Percentiles rank a stretch among this genome's conserved stretches.
phyloP scores from a whole-genome alignment of 176 grass and related monocot genomes.

The Oryza australiensis region DNA sequence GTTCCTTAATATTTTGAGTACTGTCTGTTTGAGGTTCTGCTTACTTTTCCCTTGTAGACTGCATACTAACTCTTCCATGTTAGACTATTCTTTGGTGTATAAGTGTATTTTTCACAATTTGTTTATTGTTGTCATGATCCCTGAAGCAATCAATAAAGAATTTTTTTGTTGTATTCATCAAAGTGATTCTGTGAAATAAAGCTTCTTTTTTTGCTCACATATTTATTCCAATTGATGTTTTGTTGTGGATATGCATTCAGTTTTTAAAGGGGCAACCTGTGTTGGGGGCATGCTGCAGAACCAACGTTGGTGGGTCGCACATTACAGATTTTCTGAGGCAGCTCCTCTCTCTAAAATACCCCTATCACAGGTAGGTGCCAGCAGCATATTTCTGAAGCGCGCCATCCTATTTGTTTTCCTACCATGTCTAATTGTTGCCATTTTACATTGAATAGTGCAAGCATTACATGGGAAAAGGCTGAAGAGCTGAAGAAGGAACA shows the following conservation, averaged over 20 bases:
- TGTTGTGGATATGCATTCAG: slow-evolving; percentile 51
- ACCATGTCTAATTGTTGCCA: slow-evolving; percentile 10
- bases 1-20: slow-evolving; percentile 10
- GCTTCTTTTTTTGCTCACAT: not conserved
- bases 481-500: slow-evolving; percentile 97
- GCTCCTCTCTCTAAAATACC: slow-evolving; percentile 96
- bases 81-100: not conserved
- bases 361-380: slow-evolving; percentile 76
- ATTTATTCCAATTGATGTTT: slow-evolving; percentile 32
- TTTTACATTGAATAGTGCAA: slow-evolving; percentile 66
- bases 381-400: slow-evolving; percentile 36
- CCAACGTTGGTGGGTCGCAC: slow-evolving; percentile 86
- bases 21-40: not conserved
- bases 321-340: slow-evolving; percentile 95
- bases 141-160: slow-evolving; percentile 4
- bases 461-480: slow-evolving; percentile 87
- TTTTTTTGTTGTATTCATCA: not conserved
- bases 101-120: not conserved
- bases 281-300: slow-evolving; percentile 79
- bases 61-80: not conserved
- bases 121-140: not conserved
- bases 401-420: slow-evolving; percentile 24
- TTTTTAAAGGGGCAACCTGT: slow-evolving; percentile 91
- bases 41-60: not conserved
- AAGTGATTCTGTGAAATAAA: slow-evolving; percentile 10